These are phyloP conservation scores for Trapa bicornis DNA, from an alignment of 345 rosid species.

Conservation along the genomic window DNA sequence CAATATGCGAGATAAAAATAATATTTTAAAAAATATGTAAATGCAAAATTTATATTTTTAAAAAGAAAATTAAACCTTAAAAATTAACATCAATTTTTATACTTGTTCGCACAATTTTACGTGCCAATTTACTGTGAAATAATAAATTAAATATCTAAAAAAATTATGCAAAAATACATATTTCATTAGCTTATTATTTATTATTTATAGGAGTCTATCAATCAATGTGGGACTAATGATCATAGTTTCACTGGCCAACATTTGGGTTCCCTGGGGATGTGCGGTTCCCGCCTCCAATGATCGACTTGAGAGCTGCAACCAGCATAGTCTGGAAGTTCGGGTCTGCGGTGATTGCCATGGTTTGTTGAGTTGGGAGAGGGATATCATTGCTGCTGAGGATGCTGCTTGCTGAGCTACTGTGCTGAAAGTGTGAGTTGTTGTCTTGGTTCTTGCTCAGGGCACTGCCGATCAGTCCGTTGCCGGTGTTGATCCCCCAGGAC, in stretches of 20 bases:
- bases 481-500: constrained; percentile 3
- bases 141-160: no score
- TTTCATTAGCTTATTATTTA: no score
- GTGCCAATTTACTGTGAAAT: no score
- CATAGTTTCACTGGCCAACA: neutral
- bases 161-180: no score
- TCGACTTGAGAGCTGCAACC: constrained; percentile 31
- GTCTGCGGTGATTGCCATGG: constrained; percentile 22
- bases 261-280: constrained; percentile 5
- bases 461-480: neutral
- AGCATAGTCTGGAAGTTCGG: constrained; percentile 31
- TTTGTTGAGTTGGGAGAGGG: neutral
- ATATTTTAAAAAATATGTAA: no score
- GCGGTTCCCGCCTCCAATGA: constrained; percentile 10
- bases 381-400: constrained; percentile 3
- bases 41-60: no score
- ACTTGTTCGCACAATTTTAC: no score
- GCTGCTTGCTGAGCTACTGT: constrained; percentile 8
- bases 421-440: constrained; percentile 13
- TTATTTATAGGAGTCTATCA: no score
- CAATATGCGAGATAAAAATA: neutral
- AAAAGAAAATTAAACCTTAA: no score
- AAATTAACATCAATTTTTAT: no score
- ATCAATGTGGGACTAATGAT: no score
- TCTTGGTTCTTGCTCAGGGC: constrained; percentile 4